Conservation (phyloP, 352 stramenopile genomes). For the Globisporangium emineosum region DNA sequence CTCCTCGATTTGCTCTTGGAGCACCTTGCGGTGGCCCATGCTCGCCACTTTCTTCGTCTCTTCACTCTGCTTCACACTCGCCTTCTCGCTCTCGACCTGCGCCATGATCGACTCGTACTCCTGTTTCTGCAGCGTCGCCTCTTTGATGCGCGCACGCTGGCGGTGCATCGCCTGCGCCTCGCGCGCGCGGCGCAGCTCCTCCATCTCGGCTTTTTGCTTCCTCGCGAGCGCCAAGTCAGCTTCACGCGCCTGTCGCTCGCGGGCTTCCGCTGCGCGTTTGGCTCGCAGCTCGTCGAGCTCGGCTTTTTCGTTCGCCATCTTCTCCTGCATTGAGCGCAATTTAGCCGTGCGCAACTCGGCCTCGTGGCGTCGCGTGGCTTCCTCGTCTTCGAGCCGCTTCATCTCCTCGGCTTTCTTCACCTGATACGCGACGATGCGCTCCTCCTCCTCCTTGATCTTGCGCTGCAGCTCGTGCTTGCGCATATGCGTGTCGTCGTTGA, state of each 20-base stretch:
- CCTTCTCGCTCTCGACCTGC: slow-evolving; percentile 73
- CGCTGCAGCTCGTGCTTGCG: slow-evolving; percentile 61
- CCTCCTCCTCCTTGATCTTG: slow-evolving; percentile 78
- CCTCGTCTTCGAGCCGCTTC: slow-evolving; percentile 60
- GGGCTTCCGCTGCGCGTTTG: slow-evolving; percentile 85
- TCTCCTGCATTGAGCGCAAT: slow-evolving; percentile 80
- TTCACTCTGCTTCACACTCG: slow-evolving; percentile 48
- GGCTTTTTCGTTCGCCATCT: slow-evolving; percentile 81
- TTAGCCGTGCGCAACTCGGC: slow-evolving; percentile 75
- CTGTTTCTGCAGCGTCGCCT: slow-evolving; percentile 76
- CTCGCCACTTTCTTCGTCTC: slow-evolving; percentile 62
- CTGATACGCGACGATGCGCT: slow-evolving; percentile 66
- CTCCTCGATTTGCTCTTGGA: slow-evolving; percentile 92
- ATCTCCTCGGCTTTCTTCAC: slow-evolving; percentile 71
- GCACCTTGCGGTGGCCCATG: slow-evolving; percentile 65
- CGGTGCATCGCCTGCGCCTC: slow-evolving; percentile 70
- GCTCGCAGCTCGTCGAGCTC: slow-evolving; percentile 92
- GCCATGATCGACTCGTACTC: slow-evolving; percentile 90
- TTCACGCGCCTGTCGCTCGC: slow-evolving; percentile 84
- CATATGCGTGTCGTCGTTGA: slow-evolving; percentile 55
- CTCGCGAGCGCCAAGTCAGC: slow-evolving; percentile 75
- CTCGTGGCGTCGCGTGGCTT: slow-evolving; percentile 58
- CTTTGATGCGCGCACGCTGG: slow-evolving; percentile 67
- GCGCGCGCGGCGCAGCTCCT: slow-evolving; percentile 61
- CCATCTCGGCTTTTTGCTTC: slow-evolving; percentile 87